These are phyloP conservation scores for Aurantiochytrium sp. DNA, from an alignment of 108 stramenopile species.

Conservation along the genomic window DNA sequence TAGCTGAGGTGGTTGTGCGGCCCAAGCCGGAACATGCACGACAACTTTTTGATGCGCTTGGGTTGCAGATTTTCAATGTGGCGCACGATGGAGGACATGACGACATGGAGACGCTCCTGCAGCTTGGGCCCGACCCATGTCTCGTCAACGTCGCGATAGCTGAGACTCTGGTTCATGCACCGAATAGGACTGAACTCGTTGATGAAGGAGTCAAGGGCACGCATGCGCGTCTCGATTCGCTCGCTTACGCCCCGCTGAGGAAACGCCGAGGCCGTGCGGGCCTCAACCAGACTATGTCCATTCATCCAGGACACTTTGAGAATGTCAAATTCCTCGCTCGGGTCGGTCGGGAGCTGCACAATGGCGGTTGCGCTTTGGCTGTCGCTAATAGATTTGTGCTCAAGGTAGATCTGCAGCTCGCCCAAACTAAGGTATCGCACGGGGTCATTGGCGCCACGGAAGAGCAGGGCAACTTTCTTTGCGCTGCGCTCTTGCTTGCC, in stretches of 20 bases:
- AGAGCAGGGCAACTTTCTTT: not conserved
- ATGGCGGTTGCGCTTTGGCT: not conserved
- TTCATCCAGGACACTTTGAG: not conserved
- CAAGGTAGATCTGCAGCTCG: not conserved
- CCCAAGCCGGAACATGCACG: not conserved
- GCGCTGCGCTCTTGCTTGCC: not conserved
- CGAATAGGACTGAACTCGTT: not conserved
- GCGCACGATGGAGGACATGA: not conserved
- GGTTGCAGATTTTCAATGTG: not conserved
- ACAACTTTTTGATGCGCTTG: not conserved
- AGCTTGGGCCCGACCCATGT: not conserved
- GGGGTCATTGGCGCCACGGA: not conserved
- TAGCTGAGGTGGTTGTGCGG: not conserved
- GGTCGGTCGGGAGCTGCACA: not conserved
- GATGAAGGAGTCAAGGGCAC: not conserved
- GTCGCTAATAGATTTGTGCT: not conserved
- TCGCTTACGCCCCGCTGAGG: not conserved
- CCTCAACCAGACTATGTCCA: not conserved
- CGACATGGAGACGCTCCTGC: not conserved
- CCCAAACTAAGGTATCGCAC: not conserved
- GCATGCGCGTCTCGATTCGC: not conserved
- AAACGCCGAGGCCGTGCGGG: not conserved
- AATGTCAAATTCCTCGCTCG: not conserved
- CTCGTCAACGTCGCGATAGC: not conserved
- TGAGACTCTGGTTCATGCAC: not conserved